Percentiles rank a stretch among this genome's conserved stretches.
phyloP scores from a whole-genome alignment of 1,139 yeast species.

The Citeromyces hawaiiensis region DNA sequence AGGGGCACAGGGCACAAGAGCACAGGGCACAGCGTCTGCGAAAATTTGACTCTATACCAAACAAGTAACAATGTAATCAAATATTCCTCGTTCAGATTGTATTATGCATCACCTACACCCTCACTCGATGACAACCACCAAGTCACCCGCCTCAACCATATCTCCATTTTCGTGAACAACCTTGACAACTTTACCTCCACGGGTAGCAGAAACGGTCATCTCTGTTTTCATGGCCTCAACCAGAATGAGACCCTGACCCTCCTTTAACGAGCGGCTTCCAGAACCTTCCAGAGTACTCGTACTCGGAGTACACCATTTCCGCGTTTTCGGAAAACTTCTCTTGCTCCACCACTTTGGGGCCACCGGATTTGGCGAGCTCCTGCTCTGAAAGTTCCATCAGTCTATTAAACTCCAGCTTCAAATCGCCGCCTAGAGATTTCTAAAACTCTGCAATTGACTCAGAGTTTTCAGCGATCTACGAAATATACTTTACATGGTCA shows the following conservation, averaged over 20 bases:
- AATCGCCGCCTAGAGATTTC: constrained; percentile 60
- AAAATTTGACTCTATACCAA: too few species aligned
- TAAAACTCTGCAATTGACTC: constrained; percentile 63
- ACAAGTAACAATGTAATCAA: too few species aligned
- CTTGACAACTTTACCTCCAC: constrained; percentile 64
- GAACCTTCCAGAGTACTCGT: constrained; percentile 89
- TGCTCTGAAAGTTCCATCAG: constrained; percentile 75
- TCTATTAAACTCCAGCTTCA: constrained; percentile 71
- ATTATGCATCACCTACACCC: too few species aligned
- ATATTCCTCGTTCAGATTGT: too few species aligned
- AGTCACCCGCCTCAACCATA: constrained; percentile 92
- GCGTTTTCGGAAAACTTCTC: constrained; percentile 62
- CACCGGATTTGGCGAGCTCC: constrained; percentile 43
- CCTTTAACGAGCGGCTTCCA: constrained; percentile 78
- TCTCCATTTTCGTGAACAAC: constrained; percentile 78
- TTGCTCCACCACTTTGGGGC: constrained; percentile 24
- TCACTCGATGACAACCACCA: constrained; percentile 61
- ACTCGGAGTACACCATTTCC: constrained; percentile 80
- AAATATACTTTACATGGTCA: constrained; percentile 65
- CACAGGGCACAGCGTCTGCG: too few species aligned
- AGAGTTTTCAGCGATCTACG: constrained; percentile 65
- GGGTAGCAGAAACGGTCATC: constrained; percentile 72
- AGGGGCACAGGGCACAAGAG: too few species aligned
- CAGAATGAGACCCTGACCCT: constrained; percentile 72
- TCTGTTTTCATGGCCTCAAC: constrained; percentile 99